phyloP scores from a whole-genome alignment of 805 yeast species.

The Ogataea ramenticola region DNA sequence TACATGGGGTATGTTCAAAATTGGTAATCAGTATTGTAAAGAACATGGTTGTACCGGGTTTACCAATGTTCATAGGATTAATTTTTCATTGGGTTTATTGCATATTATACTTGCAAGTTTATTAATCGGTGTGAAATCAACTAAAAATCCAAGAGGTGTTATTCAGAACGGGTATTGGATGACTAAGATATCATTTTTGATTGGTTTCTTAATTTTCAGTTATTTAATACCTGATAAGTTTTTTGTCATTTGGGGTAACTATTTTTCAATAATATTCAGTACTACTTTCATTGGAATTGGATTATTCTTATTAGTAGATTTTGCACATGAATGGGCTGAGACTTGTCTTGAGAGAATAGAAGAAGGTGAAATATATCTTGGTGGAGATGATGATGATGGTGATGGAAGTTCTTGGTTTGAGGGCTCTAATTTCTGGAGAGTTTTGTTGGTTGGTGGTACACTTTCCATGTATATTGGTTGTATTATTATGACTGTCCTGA shows the following conservation, averaged over 20 bases:
- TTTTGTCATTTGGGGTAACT: constrained; percentile 85
- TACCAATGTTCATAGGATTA: constrained; percentile 88
- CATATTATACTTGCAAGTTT: constrained; percentile 67
- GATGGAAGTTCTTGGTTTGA: constrained; percentile 31
- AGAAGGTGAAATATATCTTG: constrained; percentile 52
- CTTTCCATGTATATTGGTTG: constrained; percentile 73
- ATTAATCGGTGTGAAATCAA: constrained; percentile 68
- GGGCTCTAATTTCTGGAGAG: constrained; percentile 64
- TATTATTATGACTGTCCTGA: constrained; percentile 62
- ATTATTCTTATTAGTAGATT: constrained; percentile 82
- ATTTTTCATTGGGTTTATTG: constrained; percentile 76
- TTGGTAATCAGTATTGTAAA: constrained; percentile 50
- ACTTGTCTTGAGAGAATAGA: constrained; percentile 88
- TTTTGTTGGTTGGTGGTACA: constrained; percentile 80
- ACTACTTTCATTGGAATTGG: constrained; percentile 86
- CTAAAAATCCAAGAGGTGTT: constrained; percentile 68
- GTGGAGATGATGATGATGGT: constrained; percentile 38
- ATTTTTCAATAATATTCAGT: constrained; percentile 78
- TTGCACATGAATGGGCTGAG: constrained; percentile 99
- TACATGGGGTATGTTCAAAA: constrained; percentile 60
- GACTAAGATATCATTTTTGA: constrained; percentile 57
- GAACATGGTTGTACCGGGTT: constrained; percentile 85
- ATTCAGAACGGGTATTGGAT: constrained; percentile 94
- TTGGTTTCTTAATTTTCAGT: constrained; percentile 47
- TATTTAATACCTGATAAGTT: constrained; percentile 84